Conservation (phyloP, 345 rosid genomes). For the Aquilaria sinensis region DNA sequence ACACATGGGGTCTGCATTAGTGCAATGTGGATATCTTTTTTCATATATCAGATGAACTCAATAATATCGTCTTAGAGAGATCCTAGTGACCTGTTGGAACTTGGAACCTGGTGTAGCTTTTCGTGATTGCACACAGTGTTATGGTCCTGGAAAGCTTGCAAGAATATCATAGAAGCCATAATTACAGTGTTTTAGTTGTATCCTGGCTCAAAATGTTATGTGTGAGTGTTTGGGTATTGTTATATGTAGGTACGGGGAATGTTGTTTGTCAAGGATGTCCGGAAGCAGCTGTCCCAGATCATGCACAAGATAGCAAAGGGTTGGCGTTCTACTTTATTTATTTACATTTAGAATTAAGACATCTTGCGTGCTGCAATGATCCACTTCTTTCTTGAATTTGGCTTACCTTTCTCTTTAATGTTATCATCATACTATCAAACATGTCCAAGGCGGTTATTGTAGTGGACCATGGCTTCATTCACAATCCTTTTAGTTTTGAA, state of each 20-base stretch:
- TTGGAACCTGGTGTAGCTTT: neutral
- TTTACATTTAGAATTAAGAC: too few relatives aligned
- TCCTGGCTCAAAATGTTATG: too few relatives aligned
- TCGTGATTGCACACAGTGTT: too few relatives aligned
- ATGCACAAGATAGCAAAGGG: slow-evolving; percentile 86
- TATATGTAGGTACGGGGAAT: slow-evolving; percentile 79
- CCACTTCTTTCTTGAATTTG: neutral
- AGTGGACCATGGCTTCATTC: too few relatives aligned
- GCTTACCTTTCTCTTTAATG: slow-evolving; percentile 6
- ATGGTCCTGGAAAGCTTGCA: too few relatives aligned
- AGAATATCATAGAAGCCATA: too few relatives aligned
- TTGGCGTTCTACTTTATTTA: slow-evolving; percentile 26
- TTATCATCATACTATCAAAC: neutral
- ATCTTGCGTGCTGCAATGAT: too few relatives aligned
- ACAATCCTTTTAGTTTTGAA: too few relatives aligned
- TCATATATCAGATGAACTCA: neutral
- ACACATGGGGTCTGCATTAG: neutral
- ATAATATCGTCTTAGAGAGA: neutral
- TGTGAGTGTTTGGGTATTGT: neutral
- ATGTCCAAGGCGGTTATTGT: too few relatives aligned
- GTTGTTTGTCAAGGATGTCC: slow-evolving; percentile 84
- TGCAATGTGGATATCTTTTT: neutral
- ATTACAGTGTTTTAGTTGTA: too few relatives aligned
- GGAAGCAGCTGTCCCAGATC: slow-evolving; percentile 82
- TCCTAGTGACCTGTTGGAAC: neutral